Base-by-base conservation (phyloP, 331 rosid genomes). In the Dryas integrifolia region DNA sequence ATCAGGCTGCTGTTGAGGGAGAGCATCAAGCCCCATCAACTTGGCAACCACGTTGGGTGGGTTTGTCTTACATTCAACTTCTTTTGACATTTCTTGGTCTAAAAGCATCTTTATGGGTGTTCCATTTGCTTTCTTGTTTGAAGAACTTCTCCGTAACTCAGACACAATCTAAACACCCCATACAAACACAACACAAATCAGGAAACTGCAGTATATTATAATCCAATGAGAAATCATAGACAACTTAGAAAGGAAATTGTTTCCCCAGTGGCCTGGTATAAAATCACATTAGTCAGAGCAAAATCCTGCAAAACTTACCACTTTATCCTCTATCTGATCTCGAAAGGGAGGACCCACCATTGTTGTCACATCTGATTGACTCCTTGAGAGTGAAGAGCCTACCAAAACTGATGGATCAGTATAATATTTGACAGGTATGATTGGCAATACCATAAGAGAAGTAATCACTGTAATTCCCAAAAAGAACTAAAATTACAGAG, bases 1-100 rank as follows among this genome's bases (percentile, higher is more conserved):
- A 82, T 80, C 84, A 51, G 85, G 68, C 70, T 84, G 85, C 76
- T 82, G 81, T 12, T 50, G 69, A 52, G 96, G 93, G 53, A 90
- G 80, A 80, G 87, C 48, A 58, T 95, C 99, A 76, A 95, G 94
- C 74, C 98, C 99, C 99, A 92, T 95, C 82, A 92, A 81, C 83
- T 88, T 90, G 72, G 99, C 99, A 74, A 95, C 97, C 61, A 90
- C 85, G 72, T 92, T 95, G 59, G 98, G 85, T 44, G 91, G 84
- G 43, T 80, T 81, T 62, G 77, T 84, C 77, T 73, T 95, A 59
- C 84, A 84, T 61, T 79, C 83, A 44, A 81, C 72, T 67, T 85
- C 96, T 87, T 86, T 90, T 35, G 88, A 84, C 97, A 95, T 90
- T 84, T 92, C 92, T 79, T 86, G 98, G 81, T 84, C 90, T 84